phyloP scores from a whole-genome alignment of 2,329 filamentous ascomycete genomes.

The Neoarthrinium moseri region DNA sequence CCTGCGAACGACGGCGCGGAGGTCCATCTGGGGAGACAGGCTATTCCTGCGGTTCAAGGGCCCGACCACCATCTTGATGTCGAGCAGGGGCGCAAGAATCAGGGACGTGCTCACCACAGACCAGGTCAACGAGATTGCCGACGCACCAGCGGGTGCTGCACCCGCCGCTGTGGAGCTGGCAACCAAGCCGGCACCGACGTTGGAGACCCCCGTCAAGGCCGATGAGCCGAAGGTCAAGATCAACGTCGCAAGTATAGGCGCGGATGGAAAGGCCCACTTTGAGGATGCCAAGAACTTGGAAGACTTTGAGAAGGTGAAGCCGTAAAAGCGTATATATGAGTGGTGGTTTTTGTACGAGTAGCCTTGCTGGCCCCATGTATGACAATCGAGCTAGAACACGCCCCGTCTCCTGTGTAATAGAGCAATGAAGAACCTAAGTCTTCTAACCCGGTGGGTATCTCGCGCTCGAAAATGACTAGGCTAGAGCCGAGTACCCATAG shows the following conservation, averaged over 20 bases:
- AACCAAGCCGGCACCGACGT: constrained; percentile 33
- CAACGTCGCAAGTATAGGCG: constrained; percentile 54
- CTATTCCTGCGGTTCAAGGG: constrained; percentile 89
- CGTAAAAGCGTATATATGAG: not conserved
- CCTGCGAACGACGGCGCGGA: constrained; percentile 72
- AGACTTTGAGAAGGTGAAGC: constrained; percentile 39
- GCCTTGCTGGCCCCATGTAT: constrained; percentile 17
- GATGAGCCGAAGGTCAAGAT: constrained; percentile 43
- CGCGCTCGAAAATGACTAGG: too few relatives aligned
- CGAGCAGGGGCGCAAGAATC: constrained; percentile 78
- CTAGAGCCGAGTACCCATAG: too few relatives aligned
- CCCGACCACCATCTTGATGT: constrained; percentile 81
- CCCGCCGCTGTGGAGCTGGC: constrained; percentile 54
- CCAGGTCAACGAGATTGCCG: constrained; percentile 88
- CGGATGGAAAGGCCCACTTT: constrained; percentile 67
- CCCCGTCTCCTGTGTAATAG: not conserved
- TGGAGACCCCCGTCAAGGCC: constrained; percentile 25
- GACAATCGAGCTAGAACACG: constrained; percentile 28
- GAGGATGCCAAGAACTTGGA: constrained; percentile 58
- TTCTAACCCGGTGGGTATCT: too few relatives aligned
- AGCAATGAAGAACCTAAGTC: too few relatives aligned
- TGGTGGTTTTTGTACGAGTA: not conserved
- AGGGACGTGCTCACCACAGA: constrained; percentile 74
- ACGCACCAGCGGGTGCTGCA: constrained; percentile 71
- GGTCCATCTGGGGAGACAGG: constrained; percentile 90